Evolutionary conservation across 2,329 filamentous ascomycete genomes (phyloP), one percentile per base, ranked within the genome.

Genomic region (Penicillium fuscoglaucum): DNA sequence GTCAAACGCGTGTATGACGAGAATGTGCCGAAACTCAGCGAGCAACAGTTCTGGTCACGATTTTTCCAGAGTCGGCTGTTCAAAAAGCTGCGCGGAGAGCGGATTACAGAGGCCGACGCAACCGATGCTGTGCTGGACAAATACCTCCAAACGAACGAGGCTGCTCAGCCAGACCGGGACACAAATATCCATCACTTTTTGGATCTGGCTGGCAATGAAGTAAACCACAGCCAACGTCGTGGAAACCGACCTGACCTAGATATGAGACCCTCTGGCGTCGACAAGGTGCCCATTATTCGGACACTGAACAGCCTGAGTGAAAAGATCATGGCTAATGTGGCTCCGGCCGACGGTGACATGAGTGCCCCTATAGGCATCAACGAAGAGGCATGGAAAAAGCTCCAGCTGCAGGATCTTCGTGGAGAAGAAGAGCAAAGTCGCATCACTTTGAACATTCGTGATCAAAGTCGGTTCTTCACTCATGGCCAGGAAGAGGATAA

Each of bases 1-100:
- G 89, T 99, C 59, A 90, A 91, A 72, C 86, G 87, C 21, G 90
- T 96, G 7, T 98, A 97, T 75, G 91, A 98, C 70, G 93, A 97
- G 71, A 91, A 93, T 64, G 92, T 97, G 0, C 92, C 91, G 6
- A 90, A 89, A 59, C 76, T 96, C 40, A 86, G 83, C 28, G 90
- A 96, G 68, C 82, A 83, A 56, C 87, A 91, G 50, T 99, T 99
- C 72, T 99, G 93, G 93, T 90, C 90, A 6, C 85, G 91, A 15
- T 99, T 99, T 77, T 98, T 99, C 73, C 86, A 93, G 61, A 96
- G 91, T 74, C 86, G 90, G 57, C 79, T 99, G 9, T 91, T 92
- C 64, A 97, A 96, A 77, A 93, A 92, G 71, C 80, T 99, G 56
- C 90, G 93, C 57, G 95, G 96, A 39, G 92, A 98, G 76, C 90